phyloP scores from a whole-genome alignment of 2,329 filamentous ascomycete species.

The Penicillium sp. region DNA sequence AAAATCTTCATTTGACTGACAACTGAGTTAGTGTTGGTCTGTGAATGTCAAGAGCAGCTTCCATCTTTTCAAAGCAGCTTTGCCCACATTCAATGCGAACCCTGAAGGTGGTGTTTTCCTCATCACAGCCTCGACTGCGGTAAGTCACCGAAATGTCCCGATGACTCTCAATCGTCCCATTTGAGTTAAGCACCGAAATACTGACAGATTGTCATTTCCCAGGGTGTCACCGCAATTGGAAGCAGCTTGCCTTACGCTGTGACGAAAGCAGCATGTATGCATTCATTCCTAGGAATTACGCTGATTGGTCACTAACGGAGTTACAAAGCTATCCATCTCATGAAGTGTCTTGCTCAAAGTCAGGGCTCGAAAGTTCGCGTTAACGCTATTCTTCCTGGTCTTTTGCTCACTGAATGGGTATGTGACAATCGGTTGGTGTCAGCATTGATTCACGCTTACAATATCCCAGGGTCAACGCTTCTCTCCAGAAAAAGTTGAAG shows the following conservation, averaged over 20 bases:
- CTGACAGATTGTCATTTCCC: background rate
- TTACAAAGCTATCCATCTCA: conserved; percentile 58
- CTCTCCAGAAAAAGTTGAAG: conserved; percentile 56
- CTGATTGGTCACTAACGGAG: background rate
- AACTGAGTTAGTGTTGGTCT: conserved; percentile 53
- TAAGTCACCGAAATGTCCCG: conserved; percentile 29
- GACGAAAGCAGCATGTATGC: conserved; percentile 68
- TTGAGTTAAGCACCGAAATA: background rate
- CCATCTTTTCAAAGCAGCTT: conserved; percentile 56
- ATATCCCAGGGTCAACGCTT: conserved; percentile 54
- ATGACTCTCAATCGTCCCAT: conserved; percentile 15
- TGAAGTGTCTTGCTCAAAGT: conserved; percentile 63
- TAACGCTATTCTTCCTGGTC: conserved; percentile 64
- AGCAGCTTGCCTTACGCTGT: conserved; percentile 70
- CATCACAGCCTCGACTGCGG: conserved; percentile 63
- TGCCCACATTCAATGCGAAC: conserved; percentile 60
- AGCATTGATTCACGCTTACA: conserved; percentile 4
- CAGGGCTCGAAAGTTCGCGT: conserved; percentile 62
- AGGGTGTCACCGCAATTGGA: conserved; percentile 53
- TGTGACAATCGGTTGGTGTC: conserved; percentile 7
- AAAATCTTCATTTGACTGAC: background rate
- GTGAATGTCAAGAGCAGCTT: conserved; percentile 60
- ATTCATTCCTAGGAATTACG: conserved; percentile 7
- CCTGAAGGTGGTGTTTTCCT: conserved; percentile 63
- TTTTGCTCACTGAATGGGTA: conserved; percentile 68